These are phyloP conservation scores for Melaleuca quinquenervia DNA, from an alignment of 345 rosid genomes.

Conservation along the genomic window DNA sequence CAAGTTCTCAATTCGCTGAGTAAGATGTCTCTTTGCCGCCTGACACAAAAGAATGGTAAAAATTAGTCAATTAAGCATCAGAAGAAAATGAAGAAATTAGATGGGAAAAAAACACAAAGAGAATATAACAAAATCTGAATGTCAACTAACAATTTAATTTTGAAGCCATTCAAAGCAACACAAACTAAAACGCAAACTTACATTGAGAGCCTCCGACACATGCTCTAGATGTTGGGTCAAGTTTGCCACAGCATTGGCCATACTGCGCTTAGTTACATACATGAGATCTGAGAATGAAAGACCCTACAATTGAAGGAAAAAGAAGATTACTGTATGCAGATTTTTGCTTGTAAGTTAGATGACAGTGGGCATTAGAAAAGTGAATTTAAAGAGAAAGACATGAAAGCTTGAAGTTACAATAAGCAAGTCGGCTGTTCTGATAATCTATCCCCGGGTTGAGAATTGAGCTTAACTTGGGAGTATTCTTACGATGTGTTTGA, in stretches of 20 bases:
- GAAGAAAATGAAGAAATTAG: background rate
- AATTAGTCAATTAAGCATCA: background rate
- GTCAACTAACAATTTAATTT: background rate
- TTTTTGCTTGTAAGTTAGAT: background rate
- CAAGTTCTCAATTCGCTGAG: conserved; percentile 62
- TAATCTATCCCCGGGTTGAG: background rate
- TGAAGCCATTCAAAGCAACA: background rate
- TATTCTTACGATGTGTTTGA: background rate
- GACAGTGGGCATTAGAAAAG: background rate
- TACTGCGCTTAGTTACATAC: conserved; percentile 76
- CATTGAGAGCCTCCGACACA: conserved; percentile 72
- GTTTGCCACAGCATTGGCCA: conserved; percentile 73
- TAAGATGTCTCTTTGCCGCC: conserved; percentile 80
- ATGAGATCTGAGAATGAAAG: conserved; percentile 72
- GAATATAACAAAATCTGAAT: background rate
- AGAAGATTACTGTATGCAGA: background rate
- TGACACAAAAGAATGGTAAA: conserved; percentile 12
- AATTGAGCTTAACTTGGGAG: background rate
- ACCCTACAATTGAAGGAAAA: conserved; percentile 38
- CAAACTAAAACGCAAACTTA: conserved; percentile 19
- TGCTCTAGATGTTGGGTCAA: conserved; percentile 74
- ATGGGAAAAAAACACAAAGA: background rate
- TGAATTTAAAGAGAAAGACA: background rate
- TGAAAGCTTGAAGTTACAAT: background rate
- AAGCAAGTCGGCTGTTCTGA: background rate